Evolutionary conservation across 257 asterid genomes (phyloP).

Genomic region (Oldenlandia corymbosa): DNA sequence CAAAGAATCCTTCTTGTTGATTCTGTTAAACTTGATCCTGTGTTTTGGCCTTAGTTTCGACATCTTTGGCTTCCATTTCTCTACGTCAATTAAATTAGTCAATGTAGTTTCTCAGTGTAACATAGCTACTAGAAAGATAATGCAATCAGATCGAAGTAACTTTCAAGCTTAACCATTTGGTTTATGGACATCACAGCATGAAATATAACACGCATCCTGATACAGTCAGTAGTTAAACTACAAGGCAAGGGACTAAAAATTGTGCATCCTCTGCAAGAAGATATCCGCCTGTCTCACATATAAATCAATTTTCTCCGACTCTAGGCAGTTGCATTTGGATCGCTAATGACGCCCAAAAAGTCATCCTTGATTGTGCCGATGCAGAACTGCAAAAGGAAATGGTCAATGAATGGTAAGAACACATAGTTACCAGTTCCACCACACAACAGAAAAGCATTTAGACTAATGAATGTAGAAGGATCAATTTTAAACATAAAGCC

Average conservation of each 20-base stretch:
- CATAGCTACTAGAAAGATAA: too few relatives aligned
- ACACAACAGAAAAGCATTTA: not conserved
- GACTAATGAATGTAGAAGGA: not conserved
- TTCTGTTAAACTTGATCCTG: too few relatives aligned
- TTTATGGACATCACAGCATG: too few relatives aligned
- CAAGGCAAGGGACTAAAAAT: not conserved
- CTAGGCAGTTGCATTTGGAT: constrained; percentile 79
- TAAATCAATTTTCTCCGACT: too few relatives aligned
- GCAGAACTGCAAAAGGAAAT: constrained; percentile 57
- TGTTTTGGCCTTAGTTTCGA: too few relatives aligned
- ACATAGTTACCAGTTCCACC: not conserved
- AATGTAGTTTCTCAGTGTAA: too few relatives aligned
- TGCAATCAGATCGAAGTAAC: too few relatives aligned
- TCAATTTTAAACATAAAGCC: not conserved
- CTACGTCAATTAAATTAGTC: too few relatives aligned
- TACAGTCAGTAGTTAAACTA: not conserved
- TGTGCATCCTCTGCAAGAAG: not conserved
- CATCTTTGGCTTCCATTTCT: too few relatives aligned
- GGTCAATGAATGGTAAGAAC: not conserved
- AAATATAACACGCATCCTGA: not conserved
- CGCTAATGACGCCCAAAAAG: constrained; percentile 91
- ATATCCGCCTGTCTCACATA: not conserved
- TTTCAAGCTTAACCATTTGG: too few relatives aligned
- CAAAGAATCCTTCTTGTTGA: too few relatives aligned
- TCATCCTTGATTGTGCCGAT: constrained; percentile 92